Base-by-base conservation (phyloP, 495 filamentous ascomycete species). In the Penicillium pancosmium region DNA sequence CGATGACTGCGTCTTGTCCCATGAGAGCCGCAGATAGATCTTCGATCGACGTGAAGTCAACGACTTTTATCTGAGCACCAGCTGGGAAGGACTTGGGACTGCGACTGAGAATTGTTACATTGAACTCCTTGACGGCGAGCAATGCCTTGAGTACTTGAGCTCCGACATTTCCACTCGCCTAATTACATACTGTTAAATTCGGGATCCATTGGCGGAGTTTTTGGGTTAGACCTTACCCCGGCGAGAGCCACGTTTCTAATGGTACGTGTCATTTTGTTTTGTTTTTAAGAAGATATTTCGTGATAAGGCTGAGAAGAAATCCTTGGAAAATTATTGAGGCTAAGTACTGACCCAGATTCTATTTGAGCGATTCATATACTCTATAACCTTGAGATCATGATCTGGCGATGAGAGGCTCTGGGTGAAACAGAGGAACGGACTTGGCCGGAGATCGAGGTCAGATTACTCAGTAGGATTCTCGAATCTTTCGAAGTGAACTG, bases 1-100 rank as follows among this genome's bases (percentile, higher is more conserved):
- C 65, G 21, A 68, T 65, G 3, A 68, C 65, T 34, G 65, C 65
- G 35, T 68, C 62, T 23, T 68, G 62, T 13, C 56, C 61, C 3
- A 16, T 50, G 1, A 68, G 10, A 13, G 65, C 62, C 41, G 65
- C 56, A 52, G 58, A 55, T n/a, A 68, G 27, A 8, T 59, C 59
- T n/a, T 60, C 53, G n/a, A 56, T 33, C 18, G 65, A 68, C 5
- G 33, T 41, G 31, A 64, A 68, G 54, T 68, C 59, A 21, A 68
- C 65, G 13, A 60, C 44, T 54, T 62, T 56, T 9, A 67, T 43
- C 11, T 13, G 18, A 52, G 49, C 59, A 19, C 27, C 61, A 25
- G 55, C 38, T 21, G 61, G 61, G 19, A 67, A 67, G 21, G 58
- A n/a, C 48, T 55, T 63, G 46, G 60, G n/a, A 25, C 35, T 61